These are phyloP conservation scores for Sporothrix brunneoviolacea DNA, from an alignment of 2,329 filamentous ascomycete genomes.

Conservation along the genomic window DNA sequence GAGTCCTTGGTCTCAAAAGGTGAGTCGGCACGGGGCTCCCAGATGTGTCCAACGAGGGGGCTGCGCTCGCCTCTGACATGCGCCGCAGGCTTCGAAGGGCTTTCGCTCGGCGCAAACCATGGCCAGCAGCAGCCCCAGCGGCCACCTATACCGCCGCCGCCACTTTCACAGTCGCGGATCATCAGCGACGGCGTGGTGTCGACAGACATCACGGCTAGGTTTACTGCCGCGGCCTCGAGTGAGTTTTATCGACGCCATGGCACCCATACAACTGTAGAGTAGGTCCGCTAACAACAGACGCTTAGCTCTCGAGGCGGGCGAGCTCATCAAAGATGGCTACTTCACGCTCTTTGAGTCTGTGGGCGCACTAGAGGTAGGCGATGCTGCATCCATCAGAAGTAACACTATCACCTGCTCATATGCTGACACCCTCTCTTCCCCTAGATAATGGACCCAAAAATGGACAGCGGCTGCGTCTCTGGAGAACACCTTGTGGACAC, in stretches of 20 bases:
- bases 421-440: background rate
- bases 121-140: background rate
- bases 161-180: slow-evolving; percentile 28
- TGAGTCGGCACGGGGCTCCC: background rate
- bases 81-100: slow-evolving; percentile 34
- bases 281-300: no score
- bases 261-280: background rate
- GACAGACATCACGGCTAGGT: slow-evolving; percentile 52
- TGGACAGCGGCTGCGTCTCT: slow-evolving; percentile 86
- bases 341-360: slow-evolving; percentile 96
- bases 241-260: slow-evolving; percentile 19
- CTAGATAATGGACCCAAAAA: slow-evolving; percentile 98
- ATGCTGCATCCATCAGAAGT: slow-evolving; percentile 19
- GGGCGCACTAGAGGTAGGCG: slow-evolving; percentile 64
- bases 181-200: slow-evolving; percentile 45
- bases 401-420: background rate
- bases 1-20: slow-evolving; percentile 1
- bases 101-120: slow-evolving; percentile 31
- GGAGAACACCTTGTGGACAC: slow-evolving; percentile 78
- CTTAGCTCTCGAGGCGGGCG: slow-evolving; percentile 66
- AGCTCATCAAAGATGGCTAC: slow-evolving; percentile 86
- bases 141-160: slow-evolving; percentile 29
- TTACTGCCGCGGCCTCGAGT: slow-evolving; percentile 48
- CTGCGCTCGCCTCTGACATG: background rate
- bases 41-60: background rate